A percentile compares a stretch with the other conserved stretches of the same genome.
Conservation (phyloP, 2,329 filamentous ascomycete genomes). For the Pseudogymnoascus sp. region DNA sequence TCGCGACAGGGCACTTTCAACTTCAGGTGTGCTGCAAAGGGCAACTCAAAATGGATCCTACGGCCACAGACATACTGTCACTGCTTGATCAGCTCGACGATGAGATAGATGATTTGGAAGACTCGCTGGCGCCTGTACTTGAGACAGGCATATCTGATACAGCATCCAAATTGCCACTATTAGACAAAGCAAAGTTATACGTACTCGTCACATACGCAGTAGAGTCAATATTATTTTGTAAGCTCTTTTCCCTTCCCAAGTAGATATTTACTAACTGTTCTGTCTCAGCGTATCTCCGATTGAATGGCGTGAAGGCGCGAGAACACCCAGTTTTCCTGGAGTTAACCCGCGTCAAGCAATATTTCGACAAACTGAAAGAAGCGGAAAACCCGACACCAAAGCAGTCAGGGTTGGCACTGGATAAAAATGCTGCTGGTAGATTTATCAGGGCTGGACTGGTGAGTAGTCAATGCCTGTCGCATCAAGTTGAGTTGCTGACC, state of each 20-base stretch:
- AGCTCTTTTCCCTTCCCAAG: conserved; percentile 21
- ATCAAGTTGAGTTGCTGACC: conserved; percentile 11
- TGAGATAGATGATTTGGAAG: conserved; percentile 71
- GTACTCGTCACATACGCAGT: conserved; percentile 82
- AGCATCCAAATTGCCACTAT: conserved; percentile 72
- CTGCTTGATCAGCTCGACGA: conserved; percentile 51
- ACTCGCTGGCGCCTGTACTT: conserved; percentile 65
- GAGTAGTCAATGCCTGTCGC: conserved; percentile 24
- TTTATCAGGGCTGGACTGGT: conserved; percentile 78
- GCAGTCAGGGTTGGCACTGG: conserved; percentile 47
- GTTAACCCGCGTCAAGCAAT: conserved; percentile 77
- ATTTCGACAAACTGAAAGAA: conserved; percentile 83
- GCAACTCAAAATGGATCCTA: conserved; percentile 32
- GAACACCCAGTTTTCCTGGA: conserved; percentile 79
- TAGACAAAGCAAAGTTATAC: conserved; percentile 91
- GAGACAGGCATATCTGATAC: conserved; percentile 53
- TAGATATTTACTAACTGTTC: neutral
- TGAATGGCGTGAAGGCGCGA: conserved; percentile 74
- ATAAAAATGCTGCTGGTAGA: conserved; percentile 70
- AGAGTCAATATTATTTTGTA: conserved; percentile 83
- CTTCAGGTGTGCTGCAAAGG: neutral
- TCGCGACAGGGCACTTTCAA: conserved; percentile 2
- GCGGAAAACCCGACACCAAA: conserved; percentile 55
- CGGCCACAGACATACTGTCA: conserved; percentile 19
- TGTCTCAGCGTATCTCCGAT: conserved; percentile 59